Percentiles rank a stretch among this genome's conserved stretches.
Evolutionary conservation across 1,284 basidiomycete genomes (phyloP).

Genomic region (Rhodotorula mucilaginosa): DNA sequence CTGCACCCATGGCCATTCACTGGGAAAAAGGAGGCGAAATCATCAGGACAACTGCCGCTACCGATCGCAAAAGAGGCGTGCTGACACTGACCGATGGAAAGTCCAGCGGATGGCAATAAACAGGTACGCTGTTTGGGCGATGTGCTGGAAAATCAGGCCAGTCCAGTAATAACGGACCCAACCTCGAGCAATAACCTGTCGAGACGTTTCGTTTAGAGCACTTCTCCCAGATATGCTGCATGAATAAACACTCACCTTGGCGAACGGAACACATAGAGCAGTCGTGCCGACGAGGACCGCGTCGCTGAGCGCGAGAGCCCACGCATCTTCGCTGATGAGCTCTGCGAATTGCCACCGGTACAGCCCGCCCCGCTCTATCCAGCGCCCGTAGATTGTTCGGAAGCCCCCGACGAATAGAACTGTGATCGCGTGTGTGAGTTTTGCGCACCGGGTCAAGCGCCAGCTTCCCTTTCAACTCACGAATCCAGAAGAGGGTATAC

Average conservation of each 20-base stretch:
- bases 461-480: not conserved
- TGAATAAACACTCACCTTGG: slow-evolving; percentile 54
- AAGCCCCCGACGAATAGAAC: slow-evolving; percentile 72
- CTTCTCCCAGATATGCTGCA: no score
- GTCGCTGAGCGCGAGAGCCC: slow-evolving; percentile 80
- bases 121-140: slow-evolving; percentile 69
- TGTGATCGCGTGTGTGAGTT: not conserved
- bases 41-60: no score
- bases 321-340: slow-evolving; percentile 81
- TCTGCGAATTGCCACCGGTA: slow-evolving; percentile 73
- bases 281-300: slow-evolving; percentile 73
- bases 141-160: slow-evolving; percentile 73
- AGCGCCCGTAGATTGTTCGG: slow-evolving; percentile 69
- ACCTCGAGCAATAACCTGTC: slow-evolving; percentile 59
- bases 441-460: not conserved
- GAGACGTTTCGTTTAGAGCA: not conserved
- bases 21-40: slow-evolving; percentile 41
- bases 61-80: not conserved
- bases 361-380: slow-evolving; percentile 72
- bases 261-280: slow-evolving; percentile 75
- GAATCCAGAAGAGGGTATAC: slow-evolving; percentile 81
- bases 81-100: slow-evolving; percentile 59
- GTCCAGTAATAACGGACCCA: slow-evolving; percentile 75
- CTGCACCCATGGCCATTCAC: slow-evolving; percentile 97
- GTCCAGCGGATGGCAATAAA: slow-evolving; percentile 75